Base-by-base conservation (phyloP, 2,329 filamentous ascomycete genomes). In the Canariomyces notabilis region DNA sequence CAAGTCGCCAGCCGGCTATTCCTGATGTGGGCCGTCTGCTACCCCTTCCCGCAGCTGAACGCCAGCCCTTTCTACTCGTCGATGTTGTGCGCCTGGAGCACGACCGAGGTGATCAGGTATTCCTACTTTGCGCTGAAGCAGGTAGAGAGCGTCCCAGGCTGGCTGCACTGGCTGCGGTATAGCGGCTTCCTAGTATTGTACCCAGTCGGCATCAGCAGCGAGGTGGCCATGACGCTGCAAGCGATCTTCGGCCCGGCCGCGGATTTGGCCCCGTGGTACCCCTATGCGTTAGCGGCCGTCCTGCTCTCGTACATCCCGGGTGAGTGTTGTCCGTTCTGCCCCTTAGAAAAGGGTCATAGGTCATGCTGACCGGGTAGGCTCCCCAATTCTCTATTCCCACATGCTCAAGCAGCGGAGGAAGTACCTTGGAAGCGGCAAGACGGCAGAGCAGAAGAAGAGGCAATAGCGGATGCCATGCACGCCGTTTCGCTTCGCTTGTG, bases 181-280 rank as follows among this genome's bases (percentile, higher is more conserved):
- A 95, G 94, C 66, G 89, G 87, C 6, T 98, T 98, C 69, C 89
- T 88, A 59, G 71, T 96, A 31, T 78, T 98, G 18, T 98, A 98
- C 68, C 93, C 93, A 1, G 65, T 97, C 49, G 93, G 93, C 34
- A 96, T 97, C 61, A 74, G 78, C 33, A 93, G 87, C 69, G 93
- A 98, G 75, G 87, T 85, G 60, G 80, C 77, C 67, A 76, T 96
- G 60, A 82, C 97, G 42, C 88, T 82, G 63, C 72, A 76, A 46
- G 82, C 87, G 4, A 50, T 61, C 1, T 76, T 85, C 39, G 74
- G 67, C 11, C 82, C 85, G 2, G 80, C 80, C 1, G 62, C 56
- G 6, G 39, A 69, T 59, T 53, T 71, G 65, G 55, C 71, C 68
- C 60, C 71, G 63, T 52, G 68, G 67, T 59, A 80, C 59, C 77